These are phyloP conservation scores for Brasenia schreberi DNA, from an alignment of 164 flowering plant genomes.

Conservation along the genomic window DNA sequence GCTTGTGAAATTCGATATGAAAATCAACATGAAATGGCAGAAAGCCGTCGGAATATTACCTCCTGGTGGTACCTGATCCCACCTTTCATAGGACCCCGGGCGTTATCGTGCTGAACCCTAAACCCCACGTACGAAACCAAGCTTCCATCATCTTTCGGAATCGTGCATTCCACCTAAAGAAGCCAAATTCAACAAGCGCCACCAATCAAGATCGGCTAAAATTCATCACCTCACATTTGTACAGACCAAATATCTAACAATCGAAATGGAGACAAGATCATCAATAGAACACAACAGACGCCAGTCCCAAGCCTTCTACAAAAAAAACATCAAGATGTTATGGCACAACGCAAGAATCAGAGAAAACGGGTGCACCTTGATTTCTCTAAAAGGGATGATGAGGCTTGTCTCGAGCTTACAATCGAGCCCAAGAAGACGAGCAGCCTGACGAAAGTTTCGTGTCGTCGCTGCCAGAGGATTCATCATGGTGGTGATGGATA, in stretches of 20 bases:
- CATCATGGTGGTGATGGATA: conserved; percentile 16
- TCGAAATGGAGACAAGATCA: neutral
- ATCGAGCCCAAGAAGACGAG: conserved; percentile 62
- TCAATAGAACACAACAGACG: neutral
- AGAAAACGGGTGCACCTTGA: conserved; percentile 27
- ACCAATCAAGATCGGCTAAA: neutral
- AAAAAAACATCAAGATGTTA: too few relatives aligned
- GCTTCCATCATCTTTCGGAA: conserved; percentile 84
- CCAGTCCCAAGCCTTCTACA: neutral
- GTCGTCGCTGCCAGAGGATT: conserved; percentile 68
- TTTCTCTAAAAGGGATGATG: conserved; percentile 65
- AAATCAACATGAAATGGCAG: neutral
- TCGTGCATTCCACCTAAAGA: conserved; percentile 83
- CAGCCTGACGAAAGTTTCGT: conserved; percentile 54
- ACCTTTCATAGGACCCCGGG: conserved; percentile 97
- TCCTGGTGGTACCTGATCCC: conserved; percentile 95
- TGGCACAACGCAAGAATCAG: neutral
- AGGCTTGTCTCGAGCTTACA: conserved; percentile 62
- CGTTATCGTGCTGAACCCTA: conserved; percentile 86
- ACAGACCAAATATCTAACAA: neutral
- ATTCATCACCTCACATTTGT: neutral
- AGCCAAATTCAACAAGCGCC: neutral
- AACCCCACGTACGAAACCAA: conserved; percentile 75
- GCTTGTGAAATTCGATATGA: neutral
- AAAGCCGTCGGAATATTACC: conserved; percentile 19